These are phyloP conservation scores for Dactylellina parvicollis DNA, from an alignment of 2,329 filamentous ascomycete species.

Conservation along the genomic window DNA sequence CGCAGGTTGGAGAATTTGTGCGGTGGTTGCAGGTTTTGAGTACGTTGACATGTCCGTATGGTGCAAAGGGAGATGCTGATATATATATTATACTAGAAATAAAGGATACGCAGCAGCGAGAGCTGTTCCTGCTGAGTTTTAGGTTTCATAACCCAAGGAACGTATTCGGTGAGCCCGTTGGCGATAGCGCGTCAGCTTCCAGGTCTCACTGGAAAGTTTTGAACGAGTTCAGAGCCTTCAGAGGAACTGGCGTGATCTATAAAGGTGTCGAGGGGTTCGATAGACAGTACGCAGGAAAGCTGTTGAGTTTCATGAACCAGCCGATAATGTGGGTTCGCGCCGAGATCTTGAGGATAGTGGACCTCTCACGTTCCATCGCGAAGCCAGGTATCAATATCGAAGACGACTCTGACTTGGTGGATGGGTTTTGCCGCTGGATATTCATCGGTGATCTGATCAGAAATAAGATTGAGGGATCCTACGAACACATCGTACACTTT, in stretches of 20 bases:
- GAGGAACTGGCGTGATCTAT: constrained; percentile 20
- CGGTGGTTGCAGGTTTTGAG: constrained; percentile 33
- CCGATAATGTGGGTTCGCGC: constrained; percentile 41
- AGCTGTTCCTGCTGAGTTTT: constrained; percentile 25
- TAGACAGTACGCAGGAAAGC: not conserved
- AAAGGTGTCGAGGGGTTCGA: not conserved
- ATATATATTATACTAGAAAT: constrained; percentile 16
- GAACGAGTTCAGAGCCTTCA: constrained; percentile 18
- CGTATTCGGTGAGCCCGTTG: constrained; percentile 19
- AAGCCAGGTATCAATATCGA: constrained; percentile 8
- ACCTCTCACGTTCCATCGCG: constrained; percentile 10
- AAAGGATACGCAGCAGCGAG: not conserved
- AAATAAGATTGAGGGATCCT: constrained; percentile 23
- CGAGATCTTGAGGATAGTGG: constrained; percentile 24
- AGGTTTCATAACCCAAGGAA: constrained; percentile 1
- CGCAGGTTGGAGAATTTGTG: constrained; percentile 29
- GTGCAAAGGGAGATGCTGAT: not conserved
- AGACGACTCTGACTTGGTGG: constrained; percentile 15
- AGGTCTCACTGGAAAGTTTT: constrained; percentile 13
- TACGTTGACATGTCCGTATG: constrained; percentile 1
- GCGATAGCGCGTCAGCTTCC: not conserved
- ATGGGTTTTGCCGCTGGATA: constrained; percentile 36
- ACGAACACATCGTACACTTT: constrained; percentile 17
- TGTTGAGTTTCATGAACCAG: constrained; percentile 21
- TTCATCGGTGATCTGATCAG: constrained; percentile 21